Percentiles rank a stretch among this genome's conserved stretches.
phyloP scores from a whole-genome alignment of 805 yeast species.

The Saturnispora sekii region DNA sequence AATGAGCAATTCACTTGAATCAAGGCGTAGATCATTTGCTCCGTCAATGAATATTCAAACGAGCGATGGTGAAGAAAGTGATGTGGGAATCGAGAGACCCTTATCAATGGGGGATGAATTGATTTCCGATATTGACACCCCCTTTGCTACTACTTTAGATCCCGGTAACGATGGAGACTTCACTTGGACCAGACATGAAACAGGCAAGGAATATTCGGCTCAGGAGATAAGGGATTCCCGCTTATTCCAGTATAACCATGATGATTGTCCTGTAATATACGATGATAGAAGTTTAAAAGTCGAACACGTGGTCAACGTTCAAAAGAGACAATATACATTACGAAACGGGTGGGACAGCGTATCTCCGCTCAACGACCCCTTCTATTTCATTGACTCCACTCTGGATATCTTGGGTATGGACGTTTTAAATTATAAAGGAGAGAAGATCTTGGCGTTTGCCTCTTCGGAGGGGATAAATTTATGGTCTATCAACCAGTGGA shows the following conservation, averaged over 20 bases:
- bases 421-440: conserved; percentile 39
- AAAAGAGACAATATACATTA: neutral
- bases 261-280: conserved; percentile 3
- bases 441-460: conserved; percentile 46
- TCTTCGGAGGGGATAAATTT: conserved; percentile 56
- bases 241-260: conserved; percentile 1
- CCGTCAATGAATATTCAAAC: neutral
- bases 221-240: neutral
- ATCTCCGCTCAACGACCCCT: conserved; percentile 14
- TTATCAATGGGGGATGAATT: neutral
- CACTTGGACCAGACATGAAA: conserved; percentile 5
- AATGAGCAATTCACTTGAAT: neutral
- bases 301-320: neutral
- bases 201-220: conserved; percentile 1
- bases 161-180: neutral
- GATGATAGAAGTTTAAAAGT: neutral
- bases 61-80: neutral
- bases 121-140: neutral
- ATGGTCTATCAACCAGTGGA: conserved; percentile 63
- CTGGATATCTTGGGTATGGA: conserved; percentile 53
- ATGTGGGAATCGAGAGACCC: neutral
- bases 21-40: neutral
- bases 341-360: neutral
- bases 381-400: conserved; percentile 20
- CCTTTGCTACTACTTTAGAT: neutral